Base-by-base conservation (phyloP, 2,329 filamentous ascomycete genomes). In the Pseudodiploospora longispora region DNA sequence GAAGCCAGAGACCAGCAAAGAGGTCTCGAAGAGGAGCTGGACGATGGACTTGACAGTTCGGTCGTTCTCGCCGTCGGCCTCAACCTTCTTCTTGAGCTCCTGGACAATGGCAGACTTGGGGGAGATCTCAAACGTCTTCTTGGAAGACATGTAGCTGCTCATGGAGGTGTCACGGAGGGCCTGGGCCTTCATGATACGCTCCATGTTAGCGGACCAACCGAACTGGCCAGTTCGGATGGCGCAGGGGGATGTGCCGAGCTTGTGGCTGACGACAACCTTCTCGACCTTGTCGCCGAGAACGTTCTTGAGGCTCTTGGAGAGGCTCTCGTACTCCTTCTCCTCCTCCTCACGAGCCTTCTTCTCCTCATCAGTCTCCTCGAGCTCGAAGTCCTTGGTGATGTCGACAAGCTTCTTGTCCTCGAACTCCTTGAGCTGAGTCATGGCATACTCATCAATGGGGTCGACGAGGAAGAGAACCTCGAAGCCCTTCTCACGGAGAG, bases 81-180 rank as follows among this genome's bases (percentile, higher is more conserved):
- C 93, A 51, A 97, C 88, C 88, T 98, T 98, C 76, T 85, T 89
- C 87, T 94, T 96, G 64, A 98, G 85, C 81, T 97, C 93, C 83
- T 95, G 86, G 78, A 98, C 83, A 72, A 98, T 98, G 55, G 88
- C 67, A 61, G 88, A 95, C 80, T 93, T 91, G 70, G 93, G 93
- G n/a, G 93, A 97, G 73, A 98, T 97, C 79, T 98, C 93, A 59
- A 98, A 97, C 30, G 93, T 98, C 88, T 98, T 98, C 90, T 98
- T 98, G 68, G 91, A 97, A 56, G 88, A 94, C 93, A 98, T 98
- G 87, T 98, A 98, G 61, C 88, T 95, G 74, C 82, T 88, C 93
- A 98, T 98, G 63, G 90, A 96, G 58, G 93, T 98, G 76, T 98
- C 93, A 76, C 93, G 93, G 63, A 98, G 91, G 64, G 93, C 93